These are phyloP conservation scores for Pleurostoma richardsiae DNA, from an alignment of 2,329 filamentous ascomycete species.

Conservation along the genomic window DNA sequence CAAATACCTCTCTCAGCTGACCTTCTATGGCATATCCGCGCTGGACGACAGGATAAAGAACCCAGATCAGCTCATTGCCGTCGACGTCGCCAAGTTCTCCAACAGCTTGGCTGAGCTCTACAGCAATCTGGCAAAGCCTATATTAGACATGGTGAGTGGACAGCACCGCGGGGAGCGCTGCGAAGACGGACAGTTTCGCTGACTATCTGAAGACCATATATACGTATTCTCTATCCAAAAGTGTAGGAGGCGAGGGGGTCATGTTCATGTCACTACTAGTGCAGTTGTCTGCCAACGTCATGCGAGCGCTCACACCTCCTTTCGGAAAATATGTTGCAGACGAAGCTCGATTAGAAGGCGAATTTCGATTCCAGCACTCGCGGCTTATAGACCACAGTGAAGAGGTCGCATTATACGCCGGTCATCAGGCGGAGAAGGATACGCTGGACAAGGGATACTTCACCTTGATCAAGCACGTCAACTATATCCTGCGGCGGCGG, in stretches of 20 bases:
- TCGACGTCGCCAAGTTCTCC: constrained; percentile 94
- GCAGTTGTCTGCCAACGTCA: constrained; percentile 85
- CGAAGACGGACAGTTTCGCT: constrained; percentile 8
- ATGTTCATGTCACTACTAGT: constrained; percentile 94
- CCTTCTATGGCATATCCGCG: constrained; percentile 93
- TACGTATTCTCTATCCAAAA: constrained; percentile 88
- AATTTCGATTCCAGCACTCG: constrained; percentile 94
- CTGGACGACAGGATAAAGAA: constrained; percentile 98
- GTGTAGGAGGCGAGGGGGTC: constrained; percentile 91
- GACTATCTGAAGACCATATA: constrained; percentile 63
- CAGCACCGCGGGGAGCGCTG: too few relatives aligned
- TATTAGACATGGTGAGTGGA: constrained; percentile 74
- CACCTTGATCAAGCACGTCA: constrained; percentile 97
- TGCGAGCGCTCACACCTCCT: constrained; percentile 90
- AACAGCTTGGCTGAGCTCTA: constrained; percentile 93
- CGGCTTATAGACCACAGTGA: constrained; percentile 94
- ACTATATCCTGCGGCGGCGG: constrained; percentile 81
- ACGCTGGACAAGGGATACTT: constrained; percentile 98
- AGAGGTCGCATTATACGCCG: constrained; percentile 86
- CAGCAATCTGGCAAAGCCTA: constrained; percentile 90
- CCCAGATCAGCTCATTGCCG: constrained; percentile 92
- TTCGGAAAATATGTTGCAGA: constrained; percentile 98
- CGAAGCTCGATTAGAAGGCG: constrained; percentile 88
- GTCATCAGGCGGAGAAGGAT: constrained; percentile 92
- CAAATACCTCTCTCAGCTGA: constrained; percentile 94